phyloP scores from a whole-genome alignment of 441 rosid species.

The Eutrema salsugineum region DNA sequence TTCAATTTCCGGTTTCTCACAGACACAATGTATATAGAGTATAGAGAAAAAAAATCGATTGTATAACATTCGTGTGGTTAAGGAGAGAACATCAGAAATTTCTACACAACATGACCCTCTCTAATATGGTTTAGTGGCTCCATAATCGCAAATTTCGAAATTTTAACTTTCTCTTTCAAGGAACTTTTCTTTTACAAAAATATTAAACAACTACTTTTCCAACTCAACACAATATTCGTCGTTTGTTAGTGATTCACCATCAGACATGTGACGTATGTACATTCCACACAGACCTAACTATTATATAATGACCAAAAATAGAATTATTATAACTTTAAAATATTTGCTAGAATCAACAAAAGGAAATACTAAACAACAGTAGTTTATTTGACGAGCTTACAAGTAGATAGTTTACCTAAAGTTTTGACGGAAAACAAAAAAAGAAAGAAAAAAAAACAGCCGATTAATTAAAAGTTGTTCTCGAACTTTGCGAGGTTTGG shows the following conservation, averaged over 20 bases:
- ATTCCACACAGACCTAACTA: neutral
- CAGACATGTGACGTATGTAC: neutral
- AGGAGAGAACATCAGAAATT: neutral
- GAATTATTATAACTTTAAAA: neutral
- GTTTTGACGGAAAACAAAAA: neutral
- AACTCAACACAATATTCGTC: neutral
- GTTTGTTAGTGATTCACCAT: neutral
- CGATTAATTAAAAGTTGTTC: neutral
- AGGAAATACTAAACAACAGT: neutral
- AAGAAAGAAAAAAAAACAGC: neutral
- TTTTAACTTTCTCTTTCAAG: neutral
- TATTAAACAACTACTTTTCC: neutral
- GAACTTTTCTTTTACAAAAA: neutral
- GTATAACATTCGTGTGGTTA: too few relatives aligned
- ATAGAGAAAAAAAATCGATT: too few relatives aligned
- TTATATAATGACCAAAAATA: neutral
- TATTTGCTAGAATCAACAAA: neutral
- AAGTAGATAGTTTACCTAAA: neutral
- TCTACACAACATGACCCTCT: neutral
- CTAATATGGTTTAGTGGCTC: neutral
- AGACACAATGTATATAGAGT: neutral
- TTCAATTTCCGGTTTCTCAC: neutral
- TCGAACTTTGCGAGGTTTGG: slow-evolving; percentile 9
- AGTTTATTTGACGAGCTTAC: neutral
- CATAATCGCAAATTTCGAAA: neutral